Conservation (phyloP, 495 filamentous ascomycete species). For the Bacidia rubella region DNA sequence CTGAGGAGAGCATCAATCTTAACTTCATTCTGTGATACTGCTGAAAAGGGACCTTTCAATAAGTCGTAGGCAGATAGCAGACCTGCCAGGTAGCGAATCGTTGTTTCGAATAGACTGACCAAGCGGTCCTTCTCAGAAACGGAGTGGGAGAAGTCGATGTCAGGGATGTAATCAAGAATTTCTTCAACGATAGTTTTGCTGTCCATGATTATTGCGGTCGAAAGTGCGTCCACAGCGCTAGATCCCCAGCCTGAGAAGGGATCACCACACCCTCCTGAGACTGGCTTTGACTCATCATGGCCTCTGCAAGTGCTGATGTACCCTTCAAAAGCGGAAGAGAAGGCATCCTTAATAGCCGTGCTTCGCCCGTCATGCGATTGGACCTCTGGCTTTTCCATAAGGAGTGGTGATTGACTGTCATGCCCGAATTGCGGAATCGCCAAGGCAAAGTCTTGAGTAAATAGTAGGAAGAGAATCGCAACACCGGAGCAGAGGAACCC, state of each 20-base stretch:
- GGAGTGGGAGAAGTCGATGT: conserved; percentile 54
- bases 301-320: conserved; percentile 32
- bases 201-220: conserved; percentile 68
- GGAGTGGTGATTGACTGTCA: neutral
- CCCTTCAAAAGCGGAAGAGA: conserved; percentile 65
- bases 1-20: conserved; percentile 43
- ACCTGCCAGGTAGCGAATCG: conserved; percentile 75
- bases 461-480: neutral
- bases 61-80: conserved; percentile 75
- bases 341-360: conserved; percentile 59
- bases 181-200: conserved; percentile 49
- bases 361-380: conserved; percentile 27
- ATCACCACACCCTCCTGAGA: conserved; percentile 10
- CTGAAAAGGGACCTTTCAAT: conserved; percentile 52
- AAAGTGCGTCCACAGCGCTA: conserved; percentile 68
- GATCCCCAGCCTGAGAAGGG: conserved; percentile 78
- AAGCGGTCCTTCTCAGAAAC: conserved; percentile 15
- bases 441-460: neutral
- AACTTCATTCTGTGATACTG: conserved; percentile 30
- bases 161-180: conserved; percentile 55
- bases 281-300: conserved; percentile 11
- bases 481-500: neutral
- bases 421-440: neutral
- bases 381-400: neutral
- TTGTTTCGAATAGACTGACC: conserved; percentile 80